Evolutionary conservation across 768 basidiomycete species (phyloP), one percentile per base, ranked within the genome.

Genomic region (Cystofilobasidium macerans): DNA sequence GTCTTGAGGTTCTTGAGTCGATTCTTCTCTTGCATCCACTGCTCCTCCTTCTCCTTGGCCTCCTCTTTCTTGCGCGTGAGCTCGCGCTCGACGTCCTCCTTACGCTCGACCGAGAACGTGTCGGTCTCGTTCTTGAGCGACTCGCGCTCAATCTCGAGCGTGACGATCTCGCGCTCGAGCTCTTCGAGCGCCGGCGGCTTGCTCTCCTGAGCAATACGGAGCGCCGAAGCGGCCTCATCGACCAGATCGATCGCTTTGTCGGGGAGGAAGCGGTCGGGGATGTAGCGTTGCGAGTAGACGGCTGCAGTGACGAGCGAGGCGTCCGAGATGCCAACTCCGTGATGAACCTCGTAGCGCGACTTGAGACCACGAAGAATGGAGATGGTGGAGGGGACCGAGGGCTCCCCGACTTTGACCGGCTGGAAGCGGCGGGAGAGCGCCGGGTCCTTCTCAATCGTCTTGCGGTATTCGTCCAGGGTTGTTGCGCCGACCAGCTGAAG

Each of bases 261-360:
- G 0, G 91, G 91, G 1, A 94, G 80, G 74, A 83, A 92, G 4
- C 90, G 82, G 74, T 90, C 88, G 0, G 89, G 85, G 69, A 94
- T 85, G 72, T 93, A 67, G n/a, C 65, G 33, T 26, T 67, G 65
- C 8, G 83, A 79, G 70, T 93, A 92, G 1, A 91, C 84, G 0
- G 89, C 88, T 30, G 91, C 90, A 5, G 89, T 93, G 16, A 95
- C 91, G 4, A 95, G 79, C 2, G 91, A 89, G 18, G 82, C 81
- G 72, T 95, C 91, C 1, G 88, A 84, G 64, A 95, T 92, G 72
- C 89, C 88, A 1, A 95, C 91, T 35, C 91, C 91, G 69, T 93
- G 91, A 71, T 95, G 91, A 0, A 90, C 88, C 70, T 94, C 90
- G 71, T 93, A 92, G 47, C 84, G 80, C 0, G 86, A 69, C 72